Conservation (phyloP, 2,329 filamentous ascomycete genomes). For the Fusarium sp. region DNA sequence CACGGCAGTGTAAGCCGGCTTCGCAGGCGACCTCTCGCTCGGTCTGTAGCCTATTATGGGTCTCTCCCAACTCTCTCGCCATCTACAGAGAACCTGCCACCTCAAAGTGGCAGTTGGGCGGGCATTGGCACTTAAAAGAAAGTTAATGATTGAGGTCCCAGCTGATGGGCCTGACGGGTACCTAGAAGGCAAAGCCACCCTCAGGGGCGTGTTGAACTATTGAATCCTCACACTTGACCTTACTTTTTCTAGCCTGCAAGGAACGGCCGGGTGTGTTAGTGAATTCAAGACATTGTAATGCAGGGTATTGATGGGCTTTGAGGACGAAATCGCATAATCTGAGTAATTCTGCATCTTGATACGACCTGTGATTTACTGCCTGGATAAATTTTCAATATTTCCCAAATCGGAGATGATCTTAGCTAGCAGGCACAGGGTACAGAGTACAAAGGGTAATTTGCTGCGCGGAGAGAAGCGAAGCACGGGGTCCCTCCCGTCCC, state of each 20-base stretch:
- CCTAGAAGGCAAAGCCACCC: conserved; percentile 5
- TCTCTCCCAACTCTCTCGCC: not conserved
- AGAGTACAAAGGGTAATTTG: not conserved
- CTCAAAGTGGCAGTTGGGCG: not conserved
- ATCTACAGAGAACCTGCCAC: not conserved
- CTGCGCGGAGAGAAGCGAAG: conserved; percentile 22
- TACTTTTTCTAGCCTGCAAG: conserved; percentile 28
- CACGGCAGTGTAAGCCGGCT: not conserved
- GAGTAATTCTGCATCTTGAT: too few relatives aligned
- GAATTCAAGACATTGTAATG: conserved; percentile 23
- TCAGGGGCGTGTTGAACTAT: conserved; percentile 9
- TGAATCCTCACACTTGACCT: conserved; percentile 4
- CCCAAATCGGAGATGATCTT: conserved; percentile 13
- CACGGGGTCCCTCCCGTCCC: conserved; percentile 11
- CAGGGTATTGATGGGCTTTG: conserved; percentile 6
- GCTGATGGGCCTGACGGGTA: conserved; percentile 1
- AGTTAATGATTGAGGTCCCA: not conserved
- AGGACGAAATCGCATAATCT: not conserved
- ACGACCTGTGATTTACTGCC: not conserved
- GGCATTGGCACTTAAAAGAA: conserved; percentile 1
- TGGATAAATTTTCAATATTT: conserved; percentile 5
- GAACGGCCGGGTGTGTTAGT: conserved; percentile 22
- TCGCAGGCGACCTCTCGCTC: not conserved
- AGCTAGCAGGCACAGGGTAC: conserved; percentile 9
- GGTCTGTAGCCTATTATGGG: not conserved